phyloP scores from a whole-genome alignment of 129 eudicot genomes.

The Dittrichia graveolens region DNA sequence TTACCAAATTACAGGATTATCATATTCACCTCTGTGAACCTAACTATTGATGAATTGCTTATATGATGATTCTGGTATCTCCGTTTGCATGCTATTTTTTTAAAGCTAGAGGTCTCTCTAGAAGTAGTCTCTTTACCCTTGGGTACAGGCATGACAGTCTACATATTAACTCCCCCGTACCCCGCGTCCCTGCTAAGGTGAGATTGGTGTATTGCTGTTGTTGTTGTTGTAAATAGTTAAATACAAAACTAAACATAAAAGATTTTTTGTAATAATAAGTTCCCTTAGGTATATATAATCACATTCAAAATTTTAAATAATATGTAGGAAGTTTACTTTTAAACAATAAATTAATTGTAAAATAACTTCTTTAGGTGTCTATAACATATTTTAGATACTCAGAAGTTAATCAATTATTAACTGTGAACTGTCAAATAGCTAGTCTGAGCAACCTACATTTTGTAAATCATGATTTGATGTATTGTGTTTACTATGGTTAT shows the following conservation, averaged over 20 bases:
- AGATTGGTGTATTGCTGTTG: too few species aligned
- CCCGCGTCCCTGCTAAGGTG: too few species aligned
- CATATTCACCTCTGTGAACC: not conserved
- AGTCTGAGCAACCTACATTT: too few species aligned
- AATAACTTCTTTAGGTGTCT: not conserved
- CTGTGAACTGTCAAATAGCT: not conserved
- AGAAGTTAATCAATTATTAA: not conserved
- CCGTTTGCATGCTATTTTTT: not conserved
- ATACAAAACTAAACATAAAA: not conserved
- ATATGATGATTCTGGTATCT: not conserved
- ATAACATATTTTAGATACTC: not conserved
- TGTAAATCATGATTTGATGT: too few species aligned
- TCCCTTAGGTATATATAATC: not conserved
- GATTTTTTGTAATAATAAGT: not conserved
- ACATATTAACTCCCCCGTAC: too few species aligned
- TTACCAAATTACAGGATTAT: not conserved
- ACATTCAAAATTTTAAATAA: not conserved
- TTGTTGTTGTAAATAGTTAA: not conserved
- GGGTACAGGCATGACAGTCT: too few species aligned
- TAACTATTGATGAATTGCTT: not conserved
- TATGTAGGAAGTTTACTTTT: not conserved
- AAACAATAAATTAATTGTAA: too few species aligned
- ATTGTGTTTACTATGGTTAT: too few species aligned
- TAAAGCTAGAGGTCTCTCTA: too few species aligned
- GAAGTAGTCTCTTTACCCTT: too few species aligned